Evolutionary conservation across 148 eudicot species (phyloP).

Genomic region (Cornus florida): DNA sequence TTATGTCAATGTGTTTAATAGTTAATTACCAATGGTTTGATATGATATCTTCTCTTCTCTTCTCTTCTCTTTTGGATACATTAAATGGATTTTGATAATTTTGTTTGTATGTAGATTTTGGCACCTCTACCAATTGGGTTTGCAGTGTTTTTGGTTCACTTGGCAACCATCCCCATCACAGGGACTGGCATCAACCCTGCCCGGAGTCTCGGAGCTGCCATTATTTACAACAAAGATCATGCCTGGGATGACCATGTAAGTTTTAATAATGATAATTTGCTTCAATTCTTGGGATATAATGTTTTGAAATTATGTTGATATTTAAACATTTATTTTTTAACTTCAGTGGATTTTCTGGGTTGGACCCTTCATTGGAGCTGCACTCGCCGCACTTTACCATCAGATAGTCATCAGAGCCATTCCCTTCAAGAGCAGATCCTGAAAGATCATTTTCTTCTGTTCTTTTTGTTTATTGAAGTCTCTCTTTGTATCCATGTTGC

Average conservation of each 20-base stretch:
- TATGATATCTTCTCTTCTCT: neutral
- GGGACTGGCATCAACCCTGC: conserved; percentile 58
- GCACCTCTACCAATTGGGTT: conserved; percentile 56
- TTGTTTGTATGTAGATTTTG: conserved; percentile 34
- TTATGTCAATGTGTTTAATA: too few relatives aligned
- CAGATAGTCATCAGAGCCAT: conserved; percentile 50
- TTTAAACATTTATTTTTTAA: neutral
- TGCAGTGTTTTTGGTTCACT: conserved; percentile 47
- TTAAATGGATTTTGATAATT: neutral
- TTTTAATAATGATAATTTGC: neutral
- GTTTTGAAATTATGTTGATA: too few relatives aligned
- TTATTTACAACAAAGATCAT: conserved; percentile 39
- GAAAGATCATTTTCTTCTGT: neutral
- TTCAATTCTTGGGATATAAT: too few relatives aligned
- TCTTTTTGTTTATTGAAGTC: neutral
- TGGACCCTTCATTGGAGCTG: conserved; percentile 55
- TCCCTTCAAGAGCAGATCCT: conserved; percentile 37
- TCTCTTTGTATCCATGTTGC: neutral
- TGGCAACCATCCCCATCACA: conserved; percentile 52
- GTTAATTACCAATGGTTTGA: too few relatives aligned
- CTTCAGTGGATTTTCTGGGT: conserved; percentile 52
- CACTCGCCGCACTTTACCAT: conserved; percentile 46
- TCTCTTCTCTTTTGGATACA: too few relatives aligned
- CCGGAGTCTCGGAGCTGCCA: conserved; percentile 52
- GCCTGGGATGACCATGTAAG: conserved; percentile 50